These are phyloP conservation scores for Micractinium conductrix DNA, from an alignment of 139 green algal species.

Conservation along the genomic window DNA sequence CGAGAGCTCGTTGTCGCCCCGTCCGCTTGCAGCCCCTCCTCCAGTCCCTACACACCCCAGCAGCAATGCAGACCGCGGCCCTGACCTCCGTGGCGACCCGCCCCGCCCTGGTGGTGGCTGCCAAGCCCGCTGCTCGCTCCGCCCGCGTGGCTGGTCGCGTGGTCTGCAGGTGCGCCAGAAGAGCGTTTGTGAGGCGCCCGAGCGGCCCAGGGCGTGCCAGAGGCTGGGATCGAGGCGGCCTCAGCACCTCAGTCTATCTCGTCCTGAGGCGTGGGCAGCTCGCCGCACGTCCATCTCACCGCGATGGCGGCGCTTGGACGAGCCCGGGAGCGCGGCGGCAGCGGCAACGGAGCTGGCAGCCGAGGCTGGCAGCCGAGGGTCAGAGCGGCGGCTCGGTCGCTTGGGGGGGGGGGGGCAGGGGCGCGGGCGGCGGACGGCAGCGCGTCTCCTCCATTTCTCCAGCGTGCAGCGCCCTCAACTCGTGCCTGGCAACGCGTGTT, in stretches of 20 bases:
- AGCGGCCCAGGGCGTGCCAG: not conserved
- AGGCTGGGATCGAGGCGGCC: not conserved
- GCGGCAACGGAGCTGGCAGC: no score
- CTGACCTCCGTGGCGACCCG: not conserved
- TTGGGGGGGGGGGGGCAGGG: not conserved
- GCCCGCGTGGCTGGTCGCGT: slow-evolving; percentile 19
- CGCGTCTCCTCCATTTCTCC: not conserved
- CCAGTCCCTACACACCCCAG: no score
- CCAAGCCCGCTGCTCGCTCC: slow-evolving; percentile 21
- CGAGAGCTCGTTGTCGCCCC: no score
- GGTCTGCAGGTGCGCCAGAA: slow-evolving; percentile 37
- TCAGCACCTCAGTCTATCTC: not conserved
- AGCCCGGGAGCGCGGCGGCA: not conserved
- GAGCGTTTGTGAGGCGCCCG: not conserved
- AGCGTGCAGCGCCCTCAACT: not conserved
- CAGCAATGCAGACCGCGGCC: slow-evolving; percentile 13
- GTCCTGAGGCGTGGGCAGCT: not conserved
- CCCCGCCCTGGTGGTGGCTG: not conserved
- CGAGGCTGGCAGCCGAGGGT: no score
- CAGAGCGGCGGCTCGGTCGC: no score
- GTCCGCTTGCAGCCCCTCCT: no score
- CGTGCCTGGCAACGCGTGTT: not conserved
- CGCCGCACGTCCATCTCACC: no score
- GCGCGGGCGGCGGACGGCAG: not conserved
- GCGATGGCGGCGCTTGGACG: not conserved